Conservation (phyloP, 192 early-diverging fungal species). For the Piromyces finnis region DNA sequence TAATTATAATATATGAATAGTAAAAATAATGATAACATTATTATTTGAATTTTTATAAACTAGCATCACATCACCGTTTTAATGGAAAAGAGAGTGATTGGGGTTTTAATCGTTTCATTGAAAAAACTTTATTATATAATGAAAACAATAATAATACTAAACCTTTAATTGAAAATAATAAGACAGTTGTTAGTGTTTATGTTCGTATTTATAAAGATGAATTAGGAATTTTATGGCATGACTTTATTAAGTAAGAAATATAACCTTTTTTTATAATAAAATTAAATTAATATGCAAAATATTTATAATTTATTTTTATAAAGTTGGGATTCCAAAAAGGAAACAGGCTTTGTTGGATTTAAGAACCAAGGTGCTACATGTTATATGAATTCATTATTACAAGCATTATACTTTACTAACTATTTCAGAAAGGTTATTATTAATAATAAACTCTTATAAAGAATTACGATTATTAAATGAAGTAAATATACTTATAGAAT, state of each 20-base stretch:
- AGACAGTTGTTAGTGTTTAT: constrained; percentile 7
- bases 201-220: constrained; percentile 67
- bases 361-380: constrained; percentile 97
- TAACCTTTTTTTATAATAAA: neutral
- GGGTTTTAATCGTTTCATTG: constrained; percentile 76
- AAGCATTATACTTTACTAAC: constrained; percentile 86
- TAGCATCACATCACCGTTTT: constrained; percentile 69
- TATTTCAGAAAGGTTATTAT: constrained; percentile 73
- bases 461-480: too few species aligned
- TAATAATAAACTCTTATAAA: too few species aligned
- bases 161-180: constrained; percentile 50
- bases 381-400: constrained; percentile 97
- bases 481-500: too few species aligned
- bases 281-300: too few species aligned
- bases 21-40: too few species aligned
- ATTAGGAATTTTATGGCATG: constrained; percentile 89
- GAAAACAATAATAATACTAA: constrained; percentile 13
- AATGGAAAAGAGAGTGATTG: constrained; percentile 69
- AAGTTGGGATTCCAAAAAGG: constrained; percentile 55
- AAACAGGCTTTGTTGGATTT: constrained; percentile 83
- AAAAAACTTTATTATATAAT: constrained; percentile 20
- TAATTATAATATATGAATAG: too few species aligned
- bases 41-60: too few species aligned
- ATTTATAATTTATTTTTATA: too few species aligned
- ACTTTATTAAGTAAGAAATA: constrained; percentile 55